phyloP scores from a whole-genome alignment of 73 alveolate species.

The Paramecium tetraurelia region DNA sequence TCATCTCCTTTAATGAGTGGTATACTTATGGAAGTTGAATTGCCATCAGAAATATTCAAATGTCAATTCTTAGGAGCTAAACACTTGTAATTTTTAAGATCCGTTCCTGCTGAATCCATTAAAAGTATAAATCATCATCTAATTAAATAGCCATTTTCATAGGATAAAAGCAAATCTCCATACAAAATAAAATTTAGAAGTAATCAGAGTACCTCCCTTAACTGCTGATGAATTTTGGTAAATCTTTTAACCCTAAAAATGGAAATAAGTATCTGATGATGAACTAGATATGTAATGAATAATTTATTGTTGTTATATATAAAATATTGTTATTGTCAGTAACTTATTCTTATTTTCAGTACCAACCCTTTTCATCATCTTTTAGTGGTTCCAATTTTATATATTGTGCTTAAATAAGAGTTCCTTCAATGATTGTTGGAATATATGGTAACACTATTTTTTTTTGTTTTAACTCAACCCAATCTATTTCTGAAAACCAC shows the following conservation, averaged over 20 bases:
- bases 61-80: slow-evolving; percentile 74
- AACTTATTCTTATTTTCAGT: not conserved
- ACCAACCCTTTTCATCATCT: slow-evolving; percentile 34
- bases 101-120: slow-evolving; percentile 76
- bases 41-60: slow-evolving; percentile 66
- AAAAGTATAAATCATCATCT: slow-evolving; percentile 24
- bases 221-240: slow-evolving; percentile 74
- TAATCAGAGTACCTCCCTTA: slow-evolving; percentile 65
- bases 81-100: slow-evolving; percentile 81
- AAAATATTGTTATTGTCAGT: not conserved
- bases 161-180: slow-evolving; percentile 81
- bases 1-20: slow-evolving; percentile 87
- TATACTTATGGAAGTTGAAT: slow-evolving; percentile 59
- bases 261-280: slow-evolving; percentile 39
- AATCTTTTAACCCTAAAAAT: slow-evolving; percentile 66
- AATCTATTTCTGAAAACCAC: slow-evolving; percentile 50
- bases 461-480: slow-evolving; percentile 35
- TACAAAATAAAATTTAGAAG: slow-evolving; percentile 77
- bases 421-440: not conserved
- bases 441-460: not conserved
- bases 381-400: not conserved
- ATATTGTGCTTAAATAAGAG: not conserved
- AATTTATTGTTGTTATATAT: not conserved
- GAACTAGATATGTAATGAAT: slow-evolving; percentile 38
- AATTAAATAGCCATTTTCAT: slow-evolving; percentile 67